These are phyloP conservation scores for Bipolaris oryzae DNA, from an alignment of 2,329 filamentous ascomycete genomes.

Conservation along the genomic window DNA sequence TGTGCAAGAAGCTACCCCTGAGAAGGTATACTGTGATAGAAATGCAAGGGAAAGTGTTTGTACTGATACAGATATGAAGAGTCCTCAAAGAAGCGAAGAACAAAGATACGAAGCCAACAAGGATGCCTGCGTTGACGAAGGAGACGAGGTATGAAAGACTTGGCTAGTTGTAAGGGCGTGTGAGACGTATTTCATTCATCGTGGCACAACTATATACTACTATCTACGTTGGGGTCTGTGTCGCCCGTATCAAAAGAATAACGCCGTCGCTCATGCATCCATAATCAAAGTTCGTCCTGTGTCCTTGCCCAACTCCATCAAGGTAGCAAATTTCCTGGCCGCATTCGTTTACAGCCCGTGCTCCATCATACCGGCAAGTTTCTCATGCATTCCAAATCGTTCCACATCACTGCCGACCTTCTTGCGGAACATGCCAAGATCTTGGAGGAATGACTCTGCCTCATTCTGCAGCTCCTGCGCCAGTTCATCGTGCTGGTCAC, in stretches of 20 bases:
- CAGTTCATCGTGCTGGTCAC: conserved; percentile 58
- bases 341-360: background rate
- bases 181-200: conserved; percentile 2
- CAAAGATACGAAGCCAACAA: too few species aligned
- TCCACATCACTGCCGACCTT: conserved; percentile 85
- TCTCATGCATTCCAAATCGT: conserved; percentile 57
- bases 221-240: conserved; percentile 2
- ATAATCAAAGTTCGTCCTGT: conserved; percentile 20
- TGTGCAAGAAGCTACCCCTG: background rate
- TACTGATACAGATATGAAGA: too few species aligned
- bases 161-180: background rate
- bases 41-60: too few species aligned
- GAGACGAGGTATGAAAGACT: background rate
- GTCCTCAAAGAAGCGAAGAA: too few species aligned
- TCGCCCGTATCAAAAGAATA: conserved; percentile 9
- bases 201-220: conserved; percentile 14
- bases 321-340: background rate
- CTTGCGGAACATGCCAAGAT: conserved; percentile 78
- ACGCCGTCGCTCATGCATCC: conserved; percentile 45
- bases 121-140: background rate
- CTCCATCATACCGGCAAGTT: conserved; percentile 28
- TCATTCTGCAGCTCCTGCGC: conserved; percentile 75
- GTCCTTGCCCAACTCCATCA: background rate
- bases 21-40: background rate
- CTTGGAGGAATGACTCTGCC: conserved; percentile 81